phyloP scores from a whole-genome alignment of 306 rosid species.

The Dalbergia cochinchinensis region DNA sequence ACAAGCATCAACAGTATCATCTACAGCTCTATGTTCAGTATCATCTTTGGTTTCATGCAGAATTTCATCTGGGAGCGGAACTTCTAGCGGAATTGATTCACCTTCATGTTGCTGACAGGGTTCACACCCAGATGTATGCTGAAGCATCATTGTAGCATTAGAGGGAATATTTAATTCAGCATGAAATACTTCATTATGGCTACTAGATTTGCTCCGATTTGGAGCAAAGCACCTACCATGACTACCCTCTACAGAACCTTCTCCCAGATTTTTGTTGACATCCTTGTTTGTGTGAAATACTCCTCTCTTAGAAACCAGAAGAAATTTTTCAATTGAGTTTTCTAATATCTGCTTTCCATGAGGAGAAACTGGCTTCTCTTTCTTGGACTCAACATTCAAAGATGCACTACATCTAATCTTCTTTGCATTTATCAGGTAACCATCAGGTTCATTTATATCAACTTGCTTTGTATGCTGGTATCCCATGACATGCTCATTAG shows the following conservation, averaged over 20 bases:
- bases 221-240: conserved; percentile 41
- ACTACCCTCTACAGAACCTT: conserved; percentile 47
- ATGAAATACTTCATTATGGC: conserved; percentile 36
- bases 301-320: conserved; percentile 38
- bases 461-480: conserved; percentile 35
- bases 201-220: conserved; percentile 35
- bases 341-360: conserved; percentile 45
- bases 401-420: conserved; percentile 52
- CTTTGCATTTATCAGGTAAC: conserved; percentile 48
- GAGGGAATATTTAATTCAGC: conserved; percentile 44
- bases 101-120: conserved; percentile 26
- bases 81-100: conserved; percentile 42
- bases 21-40: conserved; percentile 43
- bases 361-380: conserved; percentile 46
- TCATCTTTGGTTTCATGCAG: conserved; percentile 19
- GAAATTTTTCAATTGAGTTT: conserved; percentile 45
- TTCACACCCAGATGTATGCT: conserved; percentile 34
- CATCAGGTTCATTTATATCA: conserved; percentile 43
- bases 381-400: conserved; percentile 37
- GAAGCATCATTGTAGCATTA: conserved; percentile 30
- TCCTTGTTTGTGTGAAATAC: conserved; percentile 37
- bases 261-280: conserved; percentile 40
- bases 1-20: conserved; percentile 41
- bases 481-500: conserved; percentile 41
- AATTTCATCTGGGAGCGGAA: conserved; percentile 20